Percentiles rank a stretch among this genome's conserved stretches.
Conservation (phyloP, 2,329 filamentous ascomycete genomes). For the Clarireedia homoeocarpa region DNA sequence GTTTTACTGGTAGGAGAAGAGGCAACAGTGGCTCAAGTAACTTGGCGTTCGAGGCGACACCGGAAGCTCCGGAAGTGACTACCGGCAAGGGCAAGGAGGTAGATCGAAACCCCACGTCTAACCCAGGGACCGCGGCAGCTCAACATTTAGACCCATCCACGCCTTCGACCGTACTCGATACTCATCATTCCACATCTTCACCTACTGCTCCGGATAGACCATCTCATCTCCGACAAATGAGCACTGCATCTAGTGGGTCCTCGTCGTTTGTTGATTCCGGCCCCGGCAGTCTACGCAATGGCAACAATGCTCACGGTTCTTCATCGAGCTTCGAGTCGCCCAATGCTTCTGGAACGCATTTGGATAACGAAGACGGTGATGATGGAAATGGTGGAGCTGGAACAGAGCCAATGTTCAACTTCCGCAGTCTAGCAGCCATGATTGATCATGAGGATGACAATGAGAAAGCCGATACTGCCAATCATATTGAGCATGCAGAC, state of each 20-base stretch:
- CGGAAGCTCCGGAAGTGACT: conserved; percentile 34
- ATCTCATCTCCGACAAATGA: conserved; percentile 74
- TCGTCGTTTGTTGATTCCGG: conserved; percentile 68
- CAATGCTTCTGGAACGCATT: conserved; percentile 46
- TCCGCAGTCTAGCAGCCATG: conserved; percentile 77
- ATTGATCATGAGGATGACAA: conserved; percentile 56
- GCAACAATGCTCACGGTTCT: conserved; percentile 30
- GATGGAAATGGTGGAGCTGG: conserved; percentile 41
- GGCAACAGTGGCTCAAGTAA: conserved; percentile 54
- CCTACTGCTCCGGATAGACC: conserved; percentile 48
- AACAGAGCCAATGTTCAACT: conserved; percentile 83
- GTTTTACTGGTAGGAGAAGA: conserved; percentile 40
- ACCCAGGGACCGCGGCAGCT: conserved; percentile 10
- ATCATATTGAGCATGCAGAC: conserved; percentile 24
- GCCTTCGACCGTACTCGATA: conserved; percentile 23
- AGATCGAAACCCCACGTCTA: conserved; percentile 39
- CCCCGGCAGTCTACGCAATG: conserved; percentile 36
- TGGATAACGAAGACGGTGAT: conserved; percentile 40
- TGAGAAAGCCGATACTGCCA: conserved; percentile 20
- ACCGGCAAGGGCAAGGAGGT: conserved; percentile 60
- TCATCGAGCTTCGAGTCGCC: conserved; percentile 41
- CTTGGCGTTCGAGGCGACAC: conserved; percentile 47
- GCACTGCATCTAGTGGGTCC: conserved; percentile 75
- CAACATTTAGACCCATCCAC: conserved; percentile 19
- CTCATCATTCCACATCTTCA: conserved; percentile 37